Base-by-base conservation (phyloP, 1,139 yeast genomes). In the Candida buenavistaensis region DNA sequence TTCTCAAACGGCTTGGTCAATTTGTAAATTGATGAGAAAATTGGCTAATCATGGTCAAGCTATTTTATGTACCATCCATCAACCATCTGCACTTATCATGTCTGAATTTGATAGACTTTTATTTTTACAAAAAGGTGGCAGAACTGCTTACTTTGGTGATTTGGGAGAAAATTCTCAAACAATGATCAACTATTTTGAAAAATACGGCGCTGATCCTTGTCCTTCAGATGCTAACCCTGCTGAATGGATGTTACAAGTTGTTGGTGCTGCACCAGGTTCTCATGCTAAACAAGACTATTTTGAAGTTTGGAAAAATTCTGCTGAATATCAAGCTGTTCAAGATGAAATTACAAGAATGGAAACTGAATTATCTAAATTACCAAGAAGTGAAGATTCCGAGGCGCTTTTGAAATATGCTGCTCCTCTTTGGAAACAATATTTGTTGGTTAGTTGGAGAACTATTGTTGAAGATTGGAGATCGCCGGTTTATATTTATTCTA, bases 91-190 rank as follows among this genome's bases (percentile, higher is more conserved):
- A 12, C 48, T 62, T 23, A 56, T 64, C 36, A 51, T 64, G 45
- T 51, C 58, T 38, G 66, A 59, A 36, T 62, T 62, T 37, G 67
- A 62, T 42, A 54, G 66, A 27, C 50, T 64, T 33, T 55, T 64
- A 38, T 63, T 64, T 39, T 55, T 65, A 45, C 68, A 61, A 46
- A 57, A 52, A 43, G 71, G 71, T 41, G 86, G 85, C 41, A 63
- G 71, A 55, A 79, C 83, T 43, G 85, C 79, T 23, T 80, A 80
- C 55, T 79, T 78, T 53, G 85, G 85, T 40, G 82, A 78, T 42
- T 76, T 79, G 49, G 85, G 85, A 40, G 55, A 59, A 37, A 66
- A 68, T 46, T 78, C 83, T 39, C 35, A 51, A n/a, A 65, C 76
- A 3, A 57, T 80, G 51, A 59, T 75, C 36, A 51, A 59, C 27